These are phyloP conservation scores for Russula emetica DNA, from an alignment of 768 basidiomycete species.

Conservation along the genomic window DNA sequence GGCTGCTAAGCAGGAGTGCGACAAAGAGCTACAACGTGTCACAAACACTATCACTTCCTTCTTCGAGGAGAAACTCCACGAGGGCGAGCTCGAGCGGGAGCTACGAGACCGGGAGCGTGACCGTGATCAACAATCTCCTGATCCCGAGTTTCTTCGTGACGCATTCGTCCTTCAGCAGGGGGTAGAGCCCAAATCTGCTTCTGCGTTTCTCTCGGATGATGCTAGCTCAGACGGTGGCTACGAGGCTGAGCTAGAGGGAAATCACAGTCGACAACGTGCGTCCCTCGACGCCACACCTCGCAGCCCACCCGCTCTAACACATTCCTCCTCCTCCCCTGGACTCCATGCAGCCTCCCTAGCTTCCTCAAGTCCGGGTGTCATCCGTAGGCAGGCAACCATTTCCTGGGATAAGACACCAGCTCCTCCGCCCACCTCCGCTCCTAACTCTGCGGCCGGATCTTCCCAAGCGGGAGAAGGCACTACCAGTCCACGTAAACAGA, in stretches of 20 bases:
- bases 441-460: slow-evolving; percentile 47
- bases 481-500: slow-evolving; percentile 59
- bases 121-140: slow-evolving; percentile 47
- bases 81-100: slow-evolving; percentile 64
- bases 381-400: slow-evolving; percentile 60
- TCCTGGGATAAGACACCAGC: slow-evolving; percentile 58
- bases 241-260: slow-evolving; percentile 67
- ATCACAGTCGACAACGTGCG: slow-evolving; percentile 70
- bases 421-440: slow-evolving; percentile 50
- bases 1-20: slow-evolving; percentile 93
- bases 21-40: slow-evolving; percentile 92
- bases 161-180: slow-evolving; percentile 52
- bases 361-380: slow-evolving; percentile 62
- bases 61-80: slow-evolving; percentile 86
- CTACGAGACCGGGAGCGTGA: slow-evolving; percentile 39
- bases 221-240: slow-evolving; percentile 79
- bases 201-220: slow-evolving; percentile 60
- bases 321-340: slow-evolving; percentile 51
- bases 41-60: slow-evolving; percentile 91
- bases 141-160: slow-evolving; percentile 47
- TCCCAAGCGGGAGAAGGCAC: slow-evolving; percentile 42
- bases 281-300: slow-evolving; percentile 45
- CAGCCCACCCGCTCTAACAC: slow-evolving; percentile 44
- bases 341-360: slow-evolving; percentile 63
- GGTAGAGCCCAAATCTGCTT: slow-evolving; percentile 50